Evolutionary conservation across 441 rosid species (phyloP), one percentile per base, ranked within the genome.

Genomic region (Manihot esculenta): DNA sequence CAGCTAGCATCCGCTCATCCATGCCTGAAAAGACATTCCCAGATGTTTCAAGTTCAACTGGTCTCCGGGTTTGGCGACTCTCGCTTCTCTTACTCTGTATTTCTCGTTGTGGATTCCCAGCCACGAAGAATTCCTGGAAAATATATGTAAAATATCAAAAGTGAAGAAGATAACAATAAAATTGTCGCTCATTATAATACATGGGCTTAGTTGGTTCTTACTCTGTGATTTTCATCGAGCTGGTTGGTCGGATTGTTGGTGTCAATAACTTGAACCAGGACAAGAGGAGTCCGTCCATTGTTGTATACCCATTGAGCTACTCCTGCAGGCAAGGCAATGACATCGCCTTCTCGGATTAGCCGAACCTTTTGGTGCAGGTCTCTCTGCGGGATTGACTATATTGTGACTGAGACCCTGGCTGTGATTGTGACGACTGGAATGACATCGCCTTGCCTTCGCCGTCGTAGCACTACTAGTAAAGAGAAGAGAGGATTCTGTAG

Each of bases 341-440:
- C 17, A 26, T 93, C 96, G 7, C 97, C 97, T 15, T 66, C 76
- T 11, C 86, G 72, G 75, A 87, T 69, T 53, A 73, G 81, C 30
- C 82, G 81, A 58, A 87, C 65, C 85, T 86, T 91, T 82, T 89
- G 94, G 84, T 91, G 92, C 73, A 77, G 81, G 72, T 91, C 97
- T 60, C 77, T 78, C 69, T 74, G 78, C 53, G 27, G 24, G 21
- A 42, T 44, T 54, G 41, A 35, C 51, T 0, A 12, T 11, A 8
- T 20, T 15, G 50, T 21, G 53, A 76, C 4, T 66, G 26, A 8
- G 76, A 35, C 2, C 35, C 76, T 64, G 64, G 47, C 20, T 83
- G 85, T 2, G 89, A 23, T 42, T 35, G 41, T 35, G 63, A 76
- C 30, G 87, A 82, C 79, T 86, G 88, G 83, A 33, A 89, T 21